These are phyloP conservation scores for Colletotrichum melonis DNA, from an alignment of 2,329 filamentous ascomycete genomes.

Conservation along the genomic window DNA sequence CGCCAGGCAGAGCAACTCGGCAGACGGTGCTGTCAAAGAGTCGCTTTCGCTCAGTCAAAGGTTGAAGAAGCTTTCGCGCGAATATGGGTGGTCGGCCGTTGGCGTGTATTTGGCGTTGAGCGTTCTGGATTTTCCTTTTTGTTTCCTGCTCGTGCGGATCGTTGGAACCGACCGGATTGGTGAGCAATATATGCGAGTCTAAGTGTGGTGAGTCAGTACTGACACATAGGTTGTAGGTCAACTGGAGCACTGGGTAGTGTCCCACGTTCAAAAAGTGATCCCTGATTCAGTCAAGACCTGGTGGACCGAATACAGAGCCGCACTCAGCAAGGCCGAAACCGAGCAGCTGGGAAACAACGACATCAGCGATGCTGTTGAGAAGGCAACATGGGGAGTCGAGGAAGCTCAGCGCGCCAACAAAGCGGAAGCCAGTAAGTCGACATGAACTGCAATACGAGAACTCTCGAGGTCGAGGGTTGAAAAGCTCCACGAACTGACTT, in stretches of 20 bases:
- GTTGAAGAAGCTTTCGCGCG: conserved; percentile 85
- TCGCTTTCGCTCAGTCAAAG: conserved; percentile 72
- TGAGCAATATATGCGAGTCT: conserved; percentile 46
- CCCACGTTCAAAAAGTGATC: conserved; percentile 67
- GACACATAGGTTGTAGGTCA: conserved; percentile 55
- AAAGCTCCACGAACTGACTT: conserved; percentile 35
- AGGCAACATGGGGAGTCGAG: conserved; percentile 70
- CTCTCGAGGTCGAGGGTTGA: background rate
- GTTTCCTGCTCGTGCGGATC: conserved; percentile 86
- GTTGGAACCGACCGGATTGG: conserved; percentile 90
- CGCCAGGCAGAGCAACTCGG: conserved; percentile 16
- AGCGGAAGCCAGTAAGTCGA: conserved; percentile 78
- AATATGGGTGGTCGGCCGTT: conserved; percentile 94
- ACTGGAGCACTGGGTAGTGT: conserved; percentile 75
- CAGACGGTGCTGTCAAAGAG: conserved; percentile 36
- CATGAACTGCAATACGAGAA: conserved; percentile 5
- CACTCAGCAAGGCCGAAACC: conserved; percentile 58
- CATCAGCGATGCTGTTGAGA: conserved; percentile 59
- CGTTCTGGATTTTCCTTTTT: conserved; percentile 92
- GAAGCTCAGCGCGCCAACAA: conserved; percentile 71
- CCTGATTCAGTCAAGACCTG: conserved; percentile 67
- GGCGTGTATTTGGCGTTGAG: conserved; percentile 91
- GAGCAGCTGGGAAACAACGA: conserved; percentile 56
- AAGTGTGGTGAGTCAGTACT: conserved; percentile 2
- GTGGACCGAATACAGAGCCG: conserved; percentile 61